These are phyloP conservation scores for Solanum habrochaites DNA, from an alignment of 257 asterid species.

Conservation along the genomic window DNA sequence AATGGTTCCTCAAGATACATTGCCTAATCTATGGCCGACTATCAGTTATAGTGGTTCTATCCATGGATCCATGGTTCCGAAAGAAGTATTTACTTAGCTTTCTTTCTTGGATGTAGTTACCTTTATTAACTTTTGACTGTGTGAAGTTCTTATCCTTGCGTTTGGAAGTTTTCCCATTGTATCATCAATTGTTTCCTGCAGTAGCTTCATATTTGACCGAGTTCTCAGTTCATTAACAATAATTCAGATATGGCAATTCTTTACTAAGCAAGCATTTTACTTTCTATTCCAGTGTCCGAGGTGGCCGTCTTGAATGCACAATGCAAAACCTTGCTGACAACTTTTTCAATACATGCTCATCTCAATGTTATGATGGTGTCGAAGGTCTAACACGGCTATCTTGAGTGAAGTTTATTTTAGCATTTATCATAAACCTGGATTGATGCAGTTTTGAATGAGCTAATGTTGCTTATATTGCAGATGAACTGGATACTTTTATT, in stretches of 20 bases:
- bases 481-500: conserved; percentile 74
- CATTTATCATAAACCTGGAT: background rate
- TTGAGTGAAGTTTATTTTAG: background rate
- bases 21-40: background rate
- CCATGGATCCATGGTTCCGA: background rate
- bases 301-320: conserved; percentile 97
- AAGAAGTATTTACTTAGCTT: background rate
- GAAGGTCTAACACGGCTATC: conserved; percentile 34
- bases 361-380: conserved; percentile 54
- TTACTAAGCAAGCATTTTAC: conserved; percentile 2
- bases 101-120: background rate
- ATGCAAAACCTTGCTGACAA: conserved; percentile 97
- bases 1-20: background rate
- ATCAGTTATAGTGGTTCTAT: background rate
- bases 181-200: background rate
- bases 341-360: conserved; percentile 49
- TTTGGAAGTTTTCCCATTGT: background rate
- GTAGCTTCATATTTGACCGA: background rate
- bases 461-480: conserved; percentile 26
- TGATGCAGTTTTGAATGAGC: background rate
- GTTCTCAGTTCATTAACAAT: background rate
- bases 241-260: background rate
- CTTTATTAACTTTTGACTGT: background rate
- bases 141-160: background rate
- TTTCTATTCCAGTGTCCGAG: conserved; percentile 45